phyloP scores from a whole-genome alignment of 208 protist genomes.

The Angomonas desouzai region DNA sequence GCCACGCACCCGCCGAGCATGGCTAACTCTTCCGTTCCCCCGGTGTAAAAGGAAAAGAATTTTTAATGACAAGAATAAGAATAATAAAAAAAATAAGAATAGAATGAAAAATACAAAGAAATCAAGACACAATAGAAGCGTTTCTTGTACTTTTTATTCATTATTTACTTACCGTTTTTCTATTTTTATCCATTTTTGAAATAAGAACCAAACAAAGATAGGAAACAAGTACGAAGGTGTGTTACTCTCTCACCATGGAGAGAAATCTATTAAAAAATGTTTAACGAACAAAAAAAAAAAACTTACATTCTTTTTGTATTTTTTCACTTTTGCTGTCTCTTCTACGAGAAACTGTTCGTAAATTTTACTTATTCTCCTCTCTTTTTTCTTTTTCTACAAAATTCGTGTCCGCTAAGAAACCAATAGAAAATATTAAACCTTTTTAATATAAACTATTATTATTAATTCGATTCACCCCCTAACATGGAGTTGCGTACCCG shows the following conservation, averaged over 20 bases:
- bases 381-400: constrained; percentile 9
- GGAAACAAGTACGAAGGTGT: no score
- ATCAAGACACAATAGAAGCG: no score
- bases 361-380: constrained; percentile 2
- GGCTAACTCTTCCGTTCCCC: constrained; percentile 13
- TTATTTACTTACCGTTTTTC: constrained; percentile 2
- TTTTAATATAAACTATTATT: no score
- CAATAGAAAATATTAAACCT: no score
- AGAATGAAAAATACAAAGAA: no score
- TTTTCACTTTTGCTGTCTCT: background rate
- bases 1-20: constrained; percentile 52
- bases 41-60: no score
- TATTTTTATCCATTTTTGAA: no score
- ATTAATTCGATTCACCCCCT: no score
- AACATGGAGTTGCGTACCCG: constrained; percentile 51
- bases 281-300: background rate
- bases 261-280: constrained; percentile 2
- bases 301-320: background rate
- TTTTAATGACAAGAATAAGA: background rate
- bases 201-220: no score
- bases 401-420: no score
- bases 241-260: background rate
- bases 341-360: background rate
- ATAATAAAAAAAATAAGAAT: constrained; percentile 8
- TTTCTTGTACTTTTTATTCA: background rate